Conservation (phyloP, 306 rosid genomes). For the Comarum palustre region DNA sequence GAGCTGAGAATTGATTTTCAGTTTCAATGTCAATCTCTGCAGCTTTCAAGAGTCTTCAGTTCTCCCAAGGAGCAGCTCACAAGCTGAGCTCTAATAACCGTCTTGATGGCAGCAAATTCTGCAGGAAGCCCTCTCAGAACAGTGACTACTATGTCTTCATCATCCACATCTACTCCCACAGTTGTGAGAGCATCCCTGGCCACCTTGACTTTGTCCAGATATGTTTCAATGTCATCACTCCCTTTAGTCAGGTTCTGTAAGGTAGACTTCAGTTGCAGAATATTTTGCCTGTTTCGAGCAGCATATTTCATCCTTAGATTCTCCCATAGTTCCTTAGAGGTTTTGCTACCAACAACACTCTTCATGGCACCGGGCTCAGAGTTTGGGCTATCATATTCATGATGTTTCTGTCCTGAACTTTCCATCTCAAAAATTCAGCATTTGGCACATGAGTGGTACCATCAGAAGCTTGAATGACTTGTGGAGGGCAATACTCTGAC, state of each 20-base stretch:
- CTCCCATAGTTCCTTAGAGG: neutral
- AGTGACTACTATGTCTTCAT: neutral
- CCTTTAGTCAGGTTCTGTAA: neutral
- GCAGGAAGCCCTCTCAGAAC: neutral
- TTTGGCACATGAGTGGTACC: no score
- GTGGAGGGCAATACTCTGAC: no score
- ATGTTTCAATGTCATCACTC: neutral
- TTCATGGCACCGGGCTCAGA: neutral
- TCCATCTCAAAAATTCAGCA: no score
- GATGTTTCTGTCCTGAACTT: constrained; percentile 22
- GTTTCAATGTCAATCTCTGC: neutral
- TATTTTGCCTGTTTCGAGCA: neutral
- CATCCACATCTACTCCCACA: neutral
- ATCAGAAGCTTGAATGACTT: no score
- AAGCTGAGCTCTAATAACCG: neutral
- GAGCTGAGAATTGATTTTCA: neutral
- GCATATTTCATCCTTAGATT: neutral
- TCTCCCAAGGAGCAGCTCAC: neutral
- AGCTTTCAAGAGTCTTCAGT: neutral
- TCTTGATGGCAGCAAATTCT: neutral
- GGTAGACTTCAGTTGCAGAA: neutral
- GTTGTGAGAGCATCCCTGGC: neutral
- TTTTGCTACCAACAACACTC: neutral
- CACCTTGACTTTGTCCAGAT: neutral
- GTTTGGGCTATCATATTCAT: neutral